A percentile compares a stretch with the other conserved stretches of the same genome.
These are phyloP conservation scores for Pyrenophora seminiperda DNA, from an alignment of 2,329 filamentous ascomycete species.

Conservation along the genomic window DNA sequence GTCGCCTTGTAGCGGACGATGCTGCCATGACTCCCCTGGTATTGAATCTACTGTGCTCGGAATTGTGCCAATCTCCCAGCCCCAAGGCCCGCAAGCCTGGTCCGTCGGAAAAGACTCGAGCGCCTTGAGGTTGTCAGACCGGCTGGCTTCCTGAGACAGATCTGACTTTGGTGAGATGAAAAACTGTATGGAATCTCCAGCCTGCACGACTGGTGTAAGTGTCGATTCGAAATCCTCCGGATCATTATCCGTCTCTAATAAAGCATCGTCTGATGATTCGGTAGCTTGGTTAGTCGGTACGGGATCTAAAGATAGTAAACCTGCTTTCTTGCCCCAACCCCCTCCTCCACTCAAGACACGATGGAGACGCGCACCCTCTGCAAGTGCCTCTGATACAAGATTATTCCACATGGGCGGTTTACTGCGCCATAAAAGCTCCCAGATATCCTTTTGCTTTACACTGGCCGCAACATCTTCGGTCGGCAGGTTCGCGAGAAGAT, in stretches of 20 bases:
- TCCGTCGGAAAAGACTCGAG: neutral
- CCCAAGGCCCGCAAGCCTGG: constrained; percentile 13
- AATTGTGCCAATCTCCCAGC: constrained; percentile 49
- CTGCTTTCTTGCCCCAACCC: constrained; percentile 82
- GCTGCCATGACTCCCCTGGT: constrained; percentile 30
- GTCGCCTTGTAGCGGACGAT: constrained; percentile 1
- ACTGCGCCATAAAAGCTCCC: constrained; percentile 28
- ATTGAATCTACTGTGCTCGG: constrained; percentile 53
- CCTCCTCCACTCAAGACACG: constrained; percentile 76
- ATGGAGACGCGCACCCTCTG: constrained; percentile 49
- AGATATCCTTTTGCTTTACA: constrained; percentile 9
- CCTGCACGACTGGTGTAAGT: constrained; percentile 62
- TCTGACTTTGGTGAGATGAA: constrained; percentile 30
- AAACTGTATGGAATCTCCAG: constrained; percentile 64
- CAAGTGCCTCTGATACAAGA: constrained; percentile 27
- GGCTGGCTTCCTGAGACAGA: neutral
- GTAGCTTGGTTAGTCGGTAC: constrained; percentile 16
- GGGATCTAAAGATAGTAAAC: constrained; percentile 78
- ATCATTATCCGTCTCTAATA: constrained; percentile 17
- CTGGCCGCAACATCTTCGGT: neutral
- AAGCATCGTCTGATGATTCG: neutral
- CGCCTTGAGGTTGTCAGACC: constrained; percentile 1
- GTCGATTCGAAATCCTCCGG: constrained; percentile 44
- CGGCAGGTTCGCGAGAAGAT: constrained; percentile 9
- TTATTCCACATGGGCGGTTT: constrained; percentile 29